Evolutionary conservation across 768 basidiomycete genomes (phyloP).

Genomic region (Leccinum longicurvipes): DNA sequence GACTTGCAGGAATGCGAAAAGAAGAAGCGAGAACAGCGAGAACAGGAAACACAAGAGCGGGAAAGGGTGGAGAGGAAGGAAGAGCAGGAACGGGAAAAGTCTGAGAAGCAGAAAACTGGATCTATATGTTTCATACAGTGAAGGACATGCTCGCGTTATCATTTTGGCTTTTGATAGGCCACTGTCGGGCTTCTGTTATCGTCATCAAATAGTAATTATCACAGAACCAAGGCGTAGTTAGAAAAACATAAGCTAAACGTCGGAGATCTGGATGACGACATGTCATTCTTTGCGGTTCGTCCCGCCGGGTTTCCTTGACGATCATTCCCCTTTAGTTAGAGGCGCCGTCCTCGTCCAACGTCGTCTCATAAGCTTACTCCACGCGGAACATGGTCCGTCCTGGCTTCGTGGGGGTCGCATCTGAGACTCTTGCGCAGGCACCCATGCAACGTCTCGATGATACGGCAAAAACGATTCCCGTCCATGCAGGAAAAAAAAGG

Average conservation of each 20-base stretch:
- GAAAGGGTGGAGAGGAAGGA: background rate
- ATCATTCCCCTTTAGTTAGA: background rate
- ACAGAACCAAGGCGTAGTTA: background rate
- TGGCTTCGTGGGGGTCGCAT: too few relatives aligned
- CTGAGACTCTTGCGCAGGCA: too few relatives aligned
- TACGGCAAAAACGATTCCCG: too few relatives aligned
- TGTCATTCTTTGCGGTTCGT: background rate
- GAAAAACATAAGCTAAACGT: too few relatives aligned
- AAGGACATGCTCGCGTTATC: too few relatives aligned
- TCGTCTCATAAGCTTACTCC: background rate
- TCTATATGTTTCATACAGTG: constrained; percentile 11
- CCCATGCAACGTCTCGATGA: too few relatives aligned
- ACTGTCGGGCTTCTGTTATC: background rate
- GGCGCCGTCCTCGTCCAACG: too few relatives aligned
- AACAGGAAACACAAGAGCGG: background rate
- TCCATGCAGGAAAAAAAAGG: too few relatives aligned
- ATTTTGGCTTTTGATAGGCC: too few relatives aligned
- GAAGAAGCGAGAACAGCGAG: background rate
- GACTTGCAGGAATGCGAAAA: constrained; percentile 9
- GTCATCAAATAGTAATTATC: background rate
- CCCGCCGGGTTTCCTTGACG: background rate
- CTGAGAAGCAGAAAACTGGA: constrained; percentile 5
- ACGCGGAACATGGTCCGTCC: too few relatives aligned
- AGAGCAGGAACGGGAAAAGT: background rate
- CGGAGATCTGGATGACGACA: too few relatives aligned